phyloP scores from a whole-genome alignment of 2,329 filamentous ascomycete genomes.

The Trichoderma simmonsii region DNA sequence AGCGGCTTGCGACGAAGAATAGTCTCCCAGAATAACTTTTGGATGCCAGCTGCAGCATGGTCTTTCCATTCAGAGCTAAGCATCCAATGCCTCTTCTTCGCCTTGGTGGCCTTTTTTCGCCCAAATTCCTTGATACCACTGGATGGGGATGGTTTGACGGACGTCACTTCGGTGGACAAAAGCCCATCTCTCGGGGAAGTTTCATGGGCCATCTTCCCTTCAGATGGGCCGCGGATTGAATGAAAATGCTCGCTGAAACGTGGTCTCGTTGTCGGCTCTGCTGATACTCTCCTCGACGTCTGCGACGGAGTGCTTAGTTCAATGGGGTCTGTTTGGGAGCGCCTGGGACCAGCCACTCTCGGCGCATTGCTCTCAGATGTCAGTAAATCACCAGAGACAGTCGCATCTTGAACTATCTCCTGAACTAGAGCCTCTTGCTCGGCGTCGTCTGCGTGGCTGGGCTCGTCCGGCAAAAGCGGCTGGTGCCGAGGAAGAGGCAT shows the following conservation, averaged over 20 bases:
- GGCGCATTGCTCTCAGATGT: neutral
- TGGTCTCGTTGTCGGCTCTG: neutral
- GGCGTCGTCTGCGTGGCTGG: neutral
- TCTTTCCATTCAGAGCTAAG: neutral
- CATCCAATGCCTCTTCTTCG: neutral
- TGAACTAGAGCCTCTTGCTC: neutral
- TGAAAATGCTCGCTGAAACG: neutral
- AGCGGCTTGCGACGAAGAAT: slow-evolving; percentile 68
- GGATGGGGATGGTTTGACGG: neutral
- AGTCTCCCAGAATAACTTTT: slow-evolving; percentile 47
- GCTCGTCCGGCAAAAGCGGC: neutral
- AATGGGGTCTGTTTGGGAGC: slow-evolving; percentile 17
- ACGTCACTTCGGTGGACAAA: neutral
- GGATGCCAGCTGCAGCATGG: slow-evolving; percentile 33
- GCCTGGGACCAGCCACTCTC: neutral
- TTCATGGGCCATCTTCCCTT: neutral
- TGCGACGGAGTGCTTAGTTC: neutral
- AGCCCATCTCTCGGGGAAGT: neutral
- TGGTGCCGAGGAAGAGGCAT: neutral
- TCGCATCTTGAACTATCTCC: neutral
- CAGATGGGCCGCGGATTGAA: neutral
- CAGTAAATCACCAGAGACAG: neutral
- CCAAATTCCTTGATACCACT: neutral
- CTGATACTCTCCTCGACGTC: neutral
- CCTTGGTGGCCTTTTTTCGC: neutral